These are phyloP conservation scores for Neotropicomus parvogracilis DNA, from an alignment of 1,284 basidiomycete species.

Conservation along the genomic window DNA sequence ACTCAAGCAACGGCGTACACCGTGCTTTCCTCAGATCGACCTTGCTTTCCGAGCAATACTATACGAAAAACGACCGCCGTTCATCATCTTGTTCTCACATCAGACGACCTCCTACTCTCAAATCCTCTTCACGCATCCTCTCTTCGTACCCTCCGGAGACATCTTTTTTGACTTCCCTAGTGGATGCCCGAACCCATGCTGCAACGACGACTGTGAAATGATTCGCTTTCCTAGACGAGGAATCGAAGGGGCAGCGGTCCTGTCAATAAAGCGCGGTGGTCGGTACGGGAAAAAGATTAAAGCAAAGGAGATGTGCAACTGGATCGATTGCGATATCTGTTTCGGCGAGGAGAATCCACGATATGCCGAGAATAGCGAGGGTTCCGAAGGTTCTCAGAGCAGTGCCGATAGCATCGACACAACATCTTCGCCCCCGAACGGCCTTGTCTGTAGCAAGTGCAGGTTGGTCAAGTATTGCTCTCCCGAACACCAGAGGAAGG, in stretches of 20 bases:
- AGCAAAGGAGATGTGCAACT: conserved; percentile 67
- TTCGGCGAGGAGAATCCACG: conserved; percentile 46
- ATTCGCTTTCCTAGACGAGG: conserved; percentile 69
- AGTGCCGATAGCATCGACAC: conserved; percentile 35
- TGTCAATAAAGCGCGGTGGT: conserved; percentile 55
- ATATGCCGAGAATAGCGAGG: conserved; percentile 41
- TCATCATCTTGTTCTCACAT: conserved; percentile 71
- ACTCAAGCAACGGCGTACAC: conserved; percentile 59
- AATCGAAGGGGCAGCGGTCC: conserved; percentile 52
- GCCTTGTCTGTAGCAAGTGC: conserved; percentile 68
- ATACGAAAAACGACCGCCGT: conserved; percentile 67
- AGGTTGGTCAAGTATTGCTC: conserved; percentile 72
- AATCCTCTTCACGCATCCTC: conserved; percentile 67
- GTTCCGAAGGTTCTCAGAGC: conserved; percentile 49
- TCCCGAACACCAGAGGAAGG: conserved; percentile 61
- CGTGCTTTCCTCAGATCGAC: conserved; percentile 76
- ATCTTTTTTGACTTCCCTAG: conserved; percentile 72
- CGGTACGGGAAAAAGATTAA: conserved; percentile 46
- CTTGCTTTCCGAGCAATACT: conserved; percentile 67
- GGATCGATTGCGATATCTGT: conserved; percentile 65
- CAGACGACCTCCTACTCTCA: conserved; percentile 75
- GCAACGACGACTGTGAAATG: conserved; percentile 76
- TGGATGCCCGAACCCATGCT: conserved; percentile 71
- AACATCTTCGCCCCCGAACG: conserved; percentile 27
- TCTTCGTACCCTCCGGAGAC: conserved; percentile 65